A percentile compares a stretch with the other conserved stretches of the same genome.
Conservation (phyloP, 176 grass and related monocot species). For the Areca catechu region DNA sequence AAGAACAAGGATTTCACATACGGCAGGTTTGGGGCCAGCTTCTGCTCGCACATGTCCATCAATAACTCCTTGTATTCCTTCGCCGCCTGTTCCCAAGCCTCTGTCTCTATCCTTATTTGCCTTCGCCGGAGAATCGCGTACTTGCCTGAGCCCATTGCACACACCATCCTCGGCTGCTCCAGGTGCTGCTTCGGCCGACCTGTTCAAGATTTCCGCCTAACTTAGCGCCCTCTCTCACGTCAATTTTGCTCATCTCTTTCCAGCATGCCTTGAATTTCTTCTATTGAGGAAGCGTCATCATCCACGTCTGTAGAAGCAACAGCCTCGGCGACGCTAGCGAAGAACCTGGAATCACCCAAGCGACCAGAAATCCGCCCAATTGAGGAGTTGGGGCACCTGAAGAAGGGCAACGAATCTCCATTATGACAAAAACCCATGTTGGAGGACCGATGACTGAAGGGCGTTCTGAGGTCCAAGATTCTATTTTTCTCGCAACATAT, state of each 20-base stretch:
- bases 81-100: slow-evolving; percentile 88
- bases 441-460: neutral
- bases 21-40: slow-evolving; percentile 74
- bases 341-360: neutral
- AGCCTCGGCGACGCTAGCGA: slow-evolving; percentile 15
- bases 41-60: slow-evolving; percentile 75
- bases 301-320: slow-evolving; percentile 18
- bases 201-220: neutral
- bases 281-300: neutral
- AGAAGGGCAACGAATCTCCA: neutral
- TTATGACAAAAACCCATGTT: neutral
- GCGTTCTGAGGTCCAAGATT: neutral
- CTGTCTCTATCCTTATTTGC: slow-evolving; percentile 75
- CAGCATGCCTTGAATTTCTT: slow-evolving; percentile 2
- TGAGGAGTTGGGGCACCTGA: neutral
- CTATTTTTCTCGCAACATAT: too few relatives aligned
- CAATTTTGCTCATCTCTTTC: neutral
- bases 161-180: slow-evolving; percentile 4
- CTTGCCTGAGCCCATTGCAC: slow-evolving; percentile 30
- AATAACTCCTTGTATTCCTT: slow-evolving; percentile 77
- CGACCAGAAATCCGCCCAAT: neutral
- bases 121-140: slow-evolving; percentile 41
- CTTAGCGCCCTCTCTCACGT: neutral
- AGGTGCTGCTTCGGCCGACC: too few relatives aligned
- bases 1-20: slow-evolving; percentile 92